A percentile compares a stretch with the other conserved stretches of the same genome.
Evolutionary conservation across 352 stramenopile species (phyloP).

Genomic region (Phytophthora sp.): DNA sequence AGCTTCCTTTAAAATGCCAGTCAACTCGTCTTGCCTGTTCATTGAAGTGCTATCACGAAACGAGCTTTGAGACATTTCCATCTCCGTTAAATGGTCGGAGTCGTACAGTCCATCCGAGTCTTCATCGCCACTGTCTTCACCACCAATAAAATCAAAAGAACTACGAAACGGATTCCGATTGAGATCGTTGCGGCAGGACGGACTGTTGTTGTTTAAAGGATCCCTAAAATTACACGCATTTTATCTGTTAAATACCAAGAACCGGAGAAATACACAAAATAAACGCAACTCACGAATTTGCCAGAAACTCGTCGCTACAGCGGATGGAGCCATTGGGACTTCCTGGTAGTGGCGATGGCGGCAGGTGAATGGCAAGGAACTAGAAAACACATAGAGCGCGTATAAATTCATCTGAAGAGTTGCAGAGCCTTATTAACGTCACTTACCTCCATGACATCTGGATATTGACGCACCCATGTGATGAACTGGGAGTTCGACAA

Average conservation of each 20-base stretch:
- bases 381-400: conserved; percentile 18
- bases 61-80: conserved; percentile 67
- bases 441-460: conserved; percentile 68
- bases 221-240: conserved; percentile 42
- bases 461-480: conserved; percentile 74
- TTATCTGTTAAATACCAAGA: not conserved
- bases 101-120: conserved; percentile 82
- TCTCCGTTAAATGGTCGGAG: conserved; percentile 71
- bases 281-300: conserved; percentile 51
- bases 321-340: conserved; percentile 47
- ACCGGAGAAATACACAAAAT: not conserved
- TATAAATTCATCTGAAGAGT: not conserved
- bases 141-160: conserved; percentile 86
- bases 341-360: conserved; percentile 35
- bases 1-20: conserved; percentile 30
- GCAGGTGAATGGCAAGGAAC: conserved; percentile 58
- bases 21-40: conserved; percentile 46
- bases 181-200: conserved; percentile 59
- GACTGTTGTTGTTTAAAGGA: conserved; percentile 77
- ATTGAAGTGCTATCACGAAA: conserved; percentile 48
- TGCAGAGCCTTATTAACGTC: not conserved
- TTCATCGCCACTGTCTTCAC: conserved; percentile 77
- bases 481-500: conserved; percentile 75
- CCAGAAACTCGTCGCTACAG: conserved; percentile 50
- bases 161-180: conserved; percentile 44